phyloP scores from a whole-genome alignment of 805 yeast species.

The Zygosaccharomyces rouxii region DNA sequence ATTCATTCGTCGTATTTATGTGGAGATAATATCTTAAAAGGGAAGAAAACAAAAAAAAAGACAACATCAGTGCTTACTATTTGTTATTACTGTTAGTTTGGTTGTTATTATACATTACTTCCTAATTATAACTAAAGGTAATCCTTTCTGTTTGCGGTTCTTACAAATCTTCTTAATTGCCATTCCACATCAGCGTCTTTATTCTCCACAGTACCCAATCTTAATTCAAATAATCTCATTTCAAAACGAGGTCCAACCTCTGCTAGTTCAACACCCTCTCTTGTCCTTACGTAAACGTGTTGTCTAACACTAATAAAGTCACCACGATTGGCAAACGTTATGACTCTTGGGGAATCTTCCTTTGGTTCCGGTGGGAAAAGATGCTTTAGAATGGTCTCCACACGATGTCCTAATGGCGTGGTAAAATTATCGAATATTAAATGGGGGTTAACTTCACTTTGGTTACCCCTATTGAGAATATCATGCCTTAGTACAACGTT shows the following conservation, averaged over 20 bases:
- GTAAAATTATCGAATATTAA: slow-evolving; percentile 86
- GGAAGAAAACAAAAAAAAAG: neutral
- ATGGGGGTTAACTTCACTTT: slow-evolving; percentile 91
- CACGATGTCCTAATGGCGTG: slow-evolving; percentile 75
- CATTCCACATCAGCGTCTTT: slow-evolving; percentile 98
- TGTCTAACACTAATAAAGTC: slow-evolving; percentile 94
- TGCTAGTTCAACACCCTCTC: slow-evolving; percentile 84
- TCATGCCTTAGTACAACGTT: slow-evolving; percentile 95
- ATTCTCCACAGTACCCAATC: slow-evolving; percentile 87
- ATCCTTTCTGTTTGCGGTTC: slow-evolving; percentile 95
- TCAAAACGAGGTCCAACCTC: slow-evolving; percentile 99
- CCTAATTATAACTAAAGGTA: slow-evolving; percentile 43
- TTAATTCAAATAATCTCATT: slow-evolving; percentile 85
- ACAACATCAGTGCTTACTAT: neutral
- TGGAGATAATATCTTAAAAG: neutral
- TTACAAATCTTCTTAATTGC: slow-evolving; percentile 86
- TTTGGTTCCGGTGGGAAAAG: slow-evolving; percentile 97
- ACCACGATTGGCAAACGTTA: slow-evolving; percentile 83
- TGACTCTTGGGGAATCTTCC: slow-evolving; percentile 83
- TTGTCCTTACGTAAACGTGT: slow-evolving; percentile 86
- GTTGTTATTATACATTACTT: neutral
- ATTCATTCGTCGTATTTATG: neutral
- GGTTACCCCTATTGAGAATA: slow-evolving; percentile 76
- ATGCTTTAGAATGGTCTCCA: slow-evolving; percentile 75
- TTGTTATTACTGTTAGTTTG: neutral